Conservation (phyloP, 805 yeast genomes). For the Candida ulmi region DNA sequence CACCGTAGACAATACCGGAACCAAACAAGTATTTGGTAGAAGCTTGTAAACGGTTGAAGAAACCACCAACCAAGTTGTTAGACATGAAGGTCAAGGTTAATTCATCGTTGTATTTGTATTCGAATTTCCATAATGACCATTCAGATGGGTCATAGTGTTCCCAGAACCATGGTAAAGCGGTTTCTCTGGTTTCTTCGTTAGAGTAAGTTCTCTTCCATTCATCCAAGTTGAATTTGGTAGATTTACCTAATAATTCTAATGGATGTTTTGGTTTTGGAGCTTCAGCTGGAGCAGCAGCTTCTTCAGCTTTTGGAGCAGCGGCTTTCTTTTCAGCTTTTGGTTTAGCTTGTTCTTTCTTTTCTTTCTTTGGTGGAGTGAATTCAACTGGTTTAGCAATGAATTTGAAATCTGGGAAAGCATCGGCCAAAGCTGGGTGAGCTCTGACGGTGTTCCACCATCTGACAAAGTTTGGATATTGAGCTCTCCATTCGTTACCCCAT, state of each 20-base stretch:
- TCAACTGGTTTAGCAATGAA: slow-evolving; percentile 64
- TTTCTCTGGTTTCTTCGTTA: slow-evolving; percentile 93
- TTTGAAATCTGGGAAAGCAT: slow-evolving; percentile 44
- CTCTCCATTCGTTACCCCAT: slow-evolving; percentile 63
- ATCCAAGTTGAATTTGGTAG: slow-evolving; percentile 63
- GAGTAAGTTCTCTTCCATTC: slow-evolving; percentile 97
- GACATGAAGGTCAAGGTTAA: slow-evolving; percentile 97
- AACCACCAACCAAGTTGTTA: slow-evolving; percentile 96
- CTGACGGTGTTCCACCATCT: slow-evolving; percentile 67
- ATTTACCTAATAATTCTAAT: slow-evolving; percentile 73
- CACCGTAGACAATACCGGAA: slow-evolving; percentile 92
- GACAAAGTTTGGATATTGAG: slow-evolving; percentile 51
- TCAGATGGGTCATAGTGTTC: slow-evolving; percentile 86
- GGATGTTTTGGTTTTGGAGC: slow-evolving; percentile 89
- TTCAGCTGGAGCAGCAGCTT: slow-evolving; percentile 38
- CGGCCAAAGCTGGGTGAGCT: slow-evolving; percentile 41
- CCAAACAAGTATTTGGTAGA: slow-evolving; percentile 95
- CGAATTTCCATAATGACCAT: slow-evolving; percentile 94
- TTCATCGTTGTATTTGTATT: slow-evolving; percentile 97
- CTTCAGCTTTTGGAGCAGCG: slow-evolving; percentile 35
- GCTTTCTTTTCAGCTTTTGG: slow-evolving; percentile 25
- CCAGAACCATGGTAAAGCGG: slow-evolving; percentile 98
- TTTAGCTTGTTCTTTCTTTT: slow-evolving; percentile 36
- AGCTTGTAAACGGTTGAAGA: slow-evolving; percentile 90
- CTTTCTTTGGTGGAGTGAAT: slow-evolving; percentile 70